phyloP scores from a whole-genome alignment of 306 rosid species.

The Nissolia schottii region DNA sequence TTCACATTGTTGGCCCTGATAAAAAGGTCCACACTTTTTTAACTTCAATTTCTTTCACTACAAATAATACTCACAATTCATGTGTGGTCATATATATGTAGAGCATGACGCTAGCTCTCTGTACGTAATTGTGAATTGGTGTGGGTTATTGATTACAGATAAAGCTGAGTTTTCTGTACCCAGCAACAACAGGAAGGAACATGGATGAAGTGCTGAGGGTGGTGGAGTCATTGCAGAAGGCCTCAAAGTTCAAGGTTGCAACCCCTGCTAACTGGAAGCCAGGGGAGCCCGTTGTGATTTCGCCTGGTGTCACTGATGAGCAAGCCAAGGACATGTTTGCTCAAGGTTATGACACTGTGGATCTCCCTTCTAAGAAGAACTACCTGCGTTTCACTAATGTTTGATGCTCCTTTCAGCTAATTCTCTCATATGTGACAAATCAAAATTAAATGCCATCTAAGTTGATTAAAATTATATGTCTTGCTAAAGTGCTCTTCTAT shows the following conservation, averaged over 20 bases:
- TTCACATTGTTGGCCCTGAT: slow-evolving; percentile 78
- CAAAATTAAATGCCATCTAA: not conserved
- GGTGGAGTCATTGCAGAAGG: slow-evolving; percentile 69
- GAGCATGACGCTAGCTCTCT: no score
- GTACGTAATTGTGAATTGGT: not conserved
- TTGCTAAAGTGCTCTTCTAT: not conserved
- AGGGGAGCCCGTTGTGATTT: slow-evolving; percentile 54
- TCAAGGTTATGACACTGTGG: slow-evolving; percentile 42
- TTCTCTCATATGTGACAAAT: no score
- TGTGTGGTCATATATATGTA: no score
- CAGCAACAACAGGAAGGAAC: slow-evolving; percentile 77
- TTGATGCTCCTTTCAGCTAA: no score
- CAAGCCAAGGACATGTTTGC: slow-evolving; percentile 67
- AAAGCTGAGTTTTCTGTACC: slow-evolving; percentile 74
- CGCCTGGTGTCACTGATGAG: slow-evolving; percentile 46
- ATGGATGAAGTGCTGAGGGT: slow-evolving; percentile 85
- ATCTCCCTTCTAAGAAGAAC: slow-evolving; percentile 62
- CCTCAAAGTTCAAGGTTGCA: slow-evolving; percentile 50
- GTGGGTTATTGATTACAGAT: slow-evolving; percentile 33
- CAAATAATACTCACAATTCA: not conserved
- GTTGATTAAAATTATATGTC: not conserved
- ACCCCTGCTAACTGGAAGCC: slow-evolving; percentile 79
- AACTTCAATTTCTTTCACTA: not conserved
- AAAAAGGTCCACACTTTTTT: slow-evolving; percentile 37
- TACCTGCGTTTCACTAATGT: slow-evolving; percentile 64